These are phyloP conservation scores for Xylaria venustula DNA, from an alignment of 495 filamentous ascomycete species.

Conservation along the genomic window DNA sequence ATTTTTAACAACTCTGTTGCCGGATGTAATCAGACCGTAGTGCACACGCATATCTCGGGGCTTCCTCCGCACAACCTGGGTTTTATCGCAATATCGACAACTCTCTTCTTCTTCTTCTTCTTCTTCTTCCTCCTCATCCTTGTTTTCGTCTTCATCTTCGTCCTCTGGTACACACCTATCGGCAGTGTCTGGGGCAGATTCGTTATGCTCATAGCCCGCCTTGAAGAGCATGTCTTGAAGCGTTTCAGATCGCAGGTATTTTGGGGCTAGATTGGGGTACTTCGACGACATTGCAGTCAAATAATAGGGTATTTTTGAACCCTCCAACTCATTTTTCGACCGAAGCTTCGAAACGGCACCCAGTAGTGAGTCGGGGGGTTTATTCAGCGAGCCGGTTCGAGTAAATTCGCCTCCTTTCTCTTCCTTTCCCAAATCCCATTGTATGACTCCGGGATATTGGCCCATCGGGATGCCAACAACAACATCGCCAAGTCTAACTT, in stretches of 20 bases:
- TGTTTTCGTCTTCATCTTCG: neutral
- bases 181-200: neutral
- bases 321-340: neutral
- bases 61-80: neutral
- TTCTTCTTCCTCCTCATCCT: neutral
- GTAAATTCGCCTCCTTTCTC: slow-evolving; percentile 23
- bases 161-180: neutral
- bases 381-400: slow-evolving; percentile 30
- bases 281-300: neutral
- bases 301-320: neutral
- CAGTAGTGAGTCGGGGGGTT: neutral
- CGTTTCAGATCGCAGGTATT: neutral
- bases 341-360: neutral
- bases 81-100: neutral
- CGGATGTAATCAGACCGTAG: slow-evolving; percentile 34
- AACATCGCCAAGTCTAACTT: slow-evolving; percentile 39
- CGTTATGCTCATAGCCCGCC: neutral
- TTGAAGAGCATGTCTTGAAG: neutral
- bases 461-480: slow-evolving; percentile 32
- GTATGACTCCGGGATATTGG: slow-evolving; percentile 34
- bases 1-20: slow-evolving; percentile 20
- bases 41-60: slow-evolving; percentile 20
- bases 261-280: neutral
- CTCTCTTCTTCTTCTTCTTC: neutral
- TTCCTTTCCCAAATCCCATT: slow-evolving; percentile 44